phyloP scores from a whole-genome alignment of 495 filamentous ascomycete genomes.

The Xylaria grammica region DNA sequence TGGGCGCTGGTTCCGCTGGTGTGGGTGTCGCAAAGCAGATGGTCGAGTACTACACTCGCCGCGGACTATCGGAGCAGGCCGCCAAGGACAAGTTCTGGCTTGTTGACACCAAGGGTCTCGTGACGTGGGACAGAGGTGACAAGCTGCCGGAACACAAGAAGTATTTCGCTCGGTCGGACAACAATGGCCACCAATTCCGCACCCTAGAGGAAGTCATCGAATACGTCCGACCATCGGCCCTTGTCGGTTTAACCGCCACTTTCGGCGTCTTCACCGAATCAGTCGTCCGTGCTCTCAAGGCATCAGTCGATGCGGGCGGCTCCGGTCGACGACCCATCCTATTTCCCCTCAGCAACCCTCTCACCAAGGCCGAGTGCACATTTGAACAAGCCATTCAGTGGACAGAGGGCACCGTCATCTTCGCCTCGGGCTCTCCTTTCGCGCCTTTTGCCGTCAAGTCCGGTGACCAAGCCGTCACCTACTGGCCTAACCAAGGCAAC shows the following conservation, averaged over 20 bases:
- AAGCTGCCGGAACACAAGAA: slow-evolving; percentile 95
- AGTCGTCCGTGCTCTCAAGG: slow-evolving; percentile 80
- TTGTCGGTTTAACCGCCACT: slow-evolving; percentile 93
- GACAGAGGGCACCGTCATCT: slow-evolving; percentile 89
- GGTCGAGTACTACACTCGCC: slow-evolving; percentile 91
- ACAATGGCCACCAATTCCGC: slow-evolving; percentile 87
- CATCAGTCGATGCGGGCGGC: slow-evolving; percentile 65
- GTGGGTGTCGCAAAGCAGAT: slow-evolving; percentile 98
- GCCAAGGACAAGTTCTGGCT: slow-evolving; percentile 94
- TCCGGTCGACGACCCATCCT: slow-evolving; percentile 83
- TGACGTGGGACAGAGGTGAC: slow-evolving; percentile 92
- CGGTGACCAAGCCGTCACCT: slow-evolving; percentile 68
- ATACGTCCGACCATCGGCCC: slow-evolving; percentile 89
- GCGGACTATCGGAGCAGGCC: slow-evolving; percentile 90
- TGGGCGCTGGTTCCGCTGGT: slow-evolving; percentile 93
- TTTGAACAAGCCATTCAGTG: slow-evolving; percentile 87
- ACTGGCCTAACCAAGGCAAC: slow-evolving; percentile 89
- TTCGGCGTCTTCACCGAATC: slow-evolving; percentile 92
- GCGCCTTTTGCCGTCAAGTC: slow-evolving; percentile 68
- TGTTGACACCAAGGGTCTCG: slow-evolving; percentile 94
- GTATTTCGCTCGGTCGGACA: slow-evolving; percentile 93
- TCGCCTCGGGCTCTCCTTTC: slow-evolving; percentile 96
- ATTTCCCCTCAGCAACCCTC: slow-evolving; percentile 94
- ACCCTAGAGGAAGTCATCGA: slow-evolving; percentile 92
- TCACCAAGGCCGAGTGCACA: slow-evolving; percentile 95